Evolutionary conservation across 352 stramenopile species (phyloP).

Genomic region (Phytophthora agathidicida): DNA sequence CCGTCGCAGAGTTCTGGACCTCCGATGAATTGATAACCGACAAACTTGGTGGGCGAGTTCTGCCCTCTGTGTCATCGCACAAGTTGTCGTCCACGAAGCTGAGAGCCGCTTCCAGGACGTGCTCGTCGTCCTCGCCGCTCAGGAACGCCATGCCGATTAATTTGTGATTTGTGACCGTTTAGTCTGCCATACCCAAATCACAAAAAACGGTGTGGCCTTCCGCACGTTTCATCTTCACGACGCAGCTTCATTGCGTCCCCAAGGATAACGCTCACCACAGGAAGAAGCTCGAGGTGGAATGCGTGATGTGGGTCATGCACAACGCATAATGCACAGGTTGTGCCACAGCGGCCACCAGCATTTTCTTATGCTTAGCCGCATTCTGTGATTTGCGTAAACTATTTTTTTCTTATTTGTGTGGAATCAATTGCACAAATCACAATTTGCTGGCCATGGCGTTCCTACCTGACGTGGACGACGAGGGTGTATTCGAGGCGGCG

Average conservation of each 20-base stretch:
- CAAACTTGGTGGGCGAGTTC: background rate
- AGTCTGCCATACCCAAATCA: background rate
- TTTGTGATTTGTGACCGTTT: slow-evolving; percentile 2
- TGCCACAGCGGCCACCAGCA: too few species aligned
- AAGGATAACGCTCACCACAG: too few species aligned
- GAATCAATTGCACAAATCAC: background rate
- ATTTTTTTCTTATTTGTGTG: too few species aligned
- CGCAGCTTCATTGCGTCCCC: too few species aligned
- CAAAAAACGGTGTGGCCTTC: too few species aligned
- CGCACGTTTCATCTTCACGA: too few species aligned
- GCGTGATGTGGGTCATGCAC: too few species aligned
- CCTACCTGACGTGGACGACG: slow-evolving; percentile 24
- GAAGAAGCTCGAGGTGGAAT: too few species aligned
- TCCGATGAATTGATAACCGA: too few species aligned
- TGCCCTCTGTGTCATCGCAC: background rate
- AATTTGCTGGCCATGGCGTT: slow-evolving; percentile 27
- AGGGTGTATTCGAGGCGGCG: slow-evolving; percentile 23
- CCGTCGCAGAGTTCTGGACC: background rate
- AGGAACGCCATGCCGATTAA: slow-evolving; percentile 8
- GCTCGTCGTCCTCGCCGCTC: slow-evolving; percentile 4
- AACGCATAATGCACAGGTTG: too few species aligned
- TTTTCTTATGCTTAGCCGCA: too few species aligned
- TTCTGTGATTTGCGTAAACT: too few species aligned
- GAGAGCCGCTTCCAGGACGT: slow-evolving; percentile 12
- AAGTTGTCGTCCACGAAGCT: slow-evolving; percentile 12